phyloP scores from a whole-genome alignment of 352 stramenopile genomes.

The Phytophthora cactorum region DNA sequence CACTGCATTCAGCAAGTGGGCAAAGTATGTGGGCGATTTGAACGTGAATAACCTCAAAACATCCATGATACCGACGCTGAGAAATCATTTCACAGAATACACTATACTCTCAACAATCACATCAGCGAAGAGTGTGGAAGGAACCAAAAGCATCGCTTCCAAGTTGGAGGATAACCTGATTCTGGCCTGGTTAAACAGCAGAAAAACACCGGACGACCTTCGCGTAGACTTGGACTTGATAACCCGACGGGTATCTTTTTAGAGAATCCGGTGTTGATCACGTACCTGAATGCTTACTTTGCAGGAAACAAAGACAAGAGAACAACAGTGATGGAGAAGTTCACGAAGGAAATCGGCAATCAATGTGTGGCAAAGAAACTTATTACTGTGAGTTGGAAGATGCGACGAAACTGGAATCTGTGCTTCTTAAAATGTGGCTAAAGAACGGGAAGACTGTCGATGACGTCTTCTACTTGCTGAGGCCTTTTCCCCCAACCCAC shows the following conservation, averaged over 20 bases:
- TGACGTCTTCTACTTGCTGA: background rate
- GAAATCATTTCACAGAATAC: background rate
- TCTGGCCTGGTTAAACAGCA: background rate
- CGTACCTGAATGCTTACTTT: slow-evolving; percentile 7
- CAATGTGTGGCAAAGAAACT: background rate
- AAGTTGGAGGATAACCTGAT: slow-evolving; percentile 2
- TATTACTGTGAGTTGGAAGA: background rate
- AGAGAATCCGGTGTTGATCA: background rate
- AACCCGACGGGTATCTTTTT: background rate
- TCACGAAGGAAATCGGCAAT: background rate
- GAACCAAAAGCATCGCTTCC: background rate
- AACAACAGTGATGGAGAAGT: background rate
- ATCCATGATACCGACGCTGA: background rate
- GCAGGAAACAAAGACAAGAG: background rate
- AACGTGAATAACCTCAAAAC: slow-evolving; percentile 4
- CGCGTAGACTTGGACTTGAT: background rate
- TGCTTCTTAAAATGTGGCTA: slow-evolving; percentile 5
- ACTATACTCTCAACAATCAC: background rate
- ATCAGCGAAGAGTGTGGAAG: background rate
- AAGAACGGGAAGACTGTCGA: background rate
- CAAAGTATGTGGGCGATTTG: slow-evolving; percentile 11
- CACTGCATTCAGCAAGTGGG: background rate
- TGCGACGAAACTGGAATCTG: slow-evolving; percentile 3
- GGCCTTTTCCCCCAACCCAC: background rate
- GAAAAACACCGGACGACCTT: slow-evolving; percentile 5